Evolutionary conservation across 1,284 basidiomycete genomes (phyloP).

Genomic region (Tranzscheliella williamsii): DNA sequence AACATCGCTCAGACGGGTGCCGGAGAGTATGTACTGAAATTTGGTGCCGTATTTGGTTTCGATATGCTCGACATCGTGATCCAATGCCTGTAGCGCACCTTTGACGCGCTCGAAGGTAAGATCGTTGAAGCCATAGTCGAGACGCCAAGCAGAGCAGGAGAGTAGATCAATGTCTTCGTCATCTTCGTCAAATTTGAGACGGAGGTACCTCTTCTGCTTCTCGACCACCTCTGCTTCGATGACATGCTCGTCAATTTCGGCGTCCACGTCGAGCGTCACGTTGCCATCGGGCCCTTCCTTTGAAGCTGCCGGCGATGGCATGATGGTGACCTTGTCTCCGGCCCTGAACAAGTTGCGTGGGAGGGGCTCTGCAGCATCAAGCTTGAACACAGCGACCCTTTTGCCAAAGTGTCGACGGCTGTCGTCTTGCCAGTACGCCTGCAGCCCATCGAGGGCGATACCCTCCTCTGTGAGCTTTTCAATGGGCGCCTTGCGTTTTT

Average conservation of each 20-base stretch:
- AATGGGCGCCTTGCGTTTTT: constrained; percentile 40
- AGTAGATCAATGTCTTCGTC: constrained; percentile 43
- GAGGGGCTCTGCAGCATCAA: constrained; percentile 36
- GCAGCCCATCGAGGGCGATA: constrained; percentile 46
- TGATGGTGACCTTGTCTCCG: constrained; percentile 45
- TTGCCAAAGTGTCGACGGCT: constrained; percentile 45
- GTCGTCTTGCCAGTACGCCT: constrained; percentile 52
- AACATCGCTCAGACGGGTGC: constrained; percentile 55
- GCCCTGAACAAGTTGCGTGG: constrained; percentile 41
- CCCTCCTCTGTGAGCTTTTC: constrained; percentile 40
- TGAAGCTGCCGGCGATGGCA: constrained; percentile 9
- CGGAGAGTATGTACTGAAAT: constrained; percentile 42
- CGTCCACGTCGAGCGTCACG: not conserved
- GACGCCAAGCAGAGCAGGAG: constrained; percentile 60
- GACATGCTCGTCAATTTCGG: constrained; percentile 8
- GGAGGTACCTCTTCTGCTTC: constrained; percentile 32
- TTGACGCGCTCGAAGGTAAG: constrained; percentile 73
- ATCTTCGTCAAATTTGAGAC: constrained; percentile 46
- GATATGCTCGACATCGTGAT: constrained; percentile 67
- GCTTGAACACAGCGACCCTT: constrained; percentile 49
- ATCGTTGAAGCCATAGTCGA: constrained; percentile 74
- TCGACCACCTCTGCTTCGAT: constrained; percentile 50
- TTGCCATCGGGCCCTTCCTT: not conserved
- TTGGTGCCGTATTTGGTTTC: constrained; percentile 35
- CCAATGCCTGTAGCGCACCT: constrained; percentile 69